Evolutionary conservation across 768 basidiomycete species (phyloP).

Genomic region (Clitopilus passeckerianus): DNA sequence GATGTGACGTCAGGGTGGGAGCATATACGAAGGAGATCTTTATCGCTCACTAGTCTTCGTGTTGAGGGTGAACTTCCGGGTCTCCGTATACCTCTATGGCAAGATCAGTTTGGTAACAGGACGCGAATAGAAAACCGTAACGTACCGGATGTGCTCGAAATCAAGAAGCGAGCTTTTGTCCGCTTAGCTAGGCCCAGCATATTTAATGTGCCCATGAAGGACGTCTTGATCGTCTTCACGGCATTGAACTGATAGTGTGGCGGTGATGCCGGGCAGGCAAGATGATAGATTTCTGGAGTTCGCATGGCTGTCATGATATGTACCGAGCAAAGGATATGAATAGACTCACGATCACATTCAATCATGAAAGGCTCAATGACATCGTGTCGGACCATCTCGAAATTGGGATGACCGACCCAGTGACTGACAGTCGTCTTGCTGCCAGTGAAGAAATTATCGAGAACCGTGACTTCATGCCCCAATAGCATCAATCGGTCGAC

Average conservation of each 20-base stretch:
- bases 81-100: constrained; percentile 91
- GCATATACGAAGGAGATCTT: background rate
- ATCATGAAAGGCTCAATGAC: constrained; percentile 98
- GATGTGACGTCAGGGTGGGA: constrained; percentile 10
- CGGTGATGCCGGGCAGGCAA: constrained; percentile 96
- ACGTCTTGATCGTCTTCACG: constrained; percentile 97
- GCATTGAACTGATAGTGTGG: constrained; percentile 98
- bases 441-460: constrained; percentile 99
- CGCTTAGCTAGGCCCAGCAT: constrained; percentile 99
- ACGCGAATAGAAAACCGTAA: constrained; percentile 3
- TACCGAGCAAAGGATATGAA: constrained; percentile 4
- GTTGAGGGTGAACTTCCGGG: constrained; percentile 96
- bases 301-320: constrained; percentile 8
- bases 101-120: constrained; percentile 2
- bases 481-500: constrained; percentile 97
- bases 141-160: constrained; percentile 89
- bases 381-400: constrained; percentile 96
- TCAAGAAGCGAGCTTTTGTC: constrained; percentile 94
- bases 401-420: constrained; percentile 98
- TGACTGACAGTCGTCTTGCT: constrained; percentile 95
- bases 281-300: constrained; percentile 86
- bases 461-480: constrained; percentile 94
- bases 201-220: constrained; percentile 97
- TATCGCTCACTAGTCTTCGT: constrained; percentile 81
- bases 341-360: constrained; percentile 87